Evolutionary conservation across 345 rosid genomes (phyloP).

Genomic region (Citrus unshiu): DNA sequence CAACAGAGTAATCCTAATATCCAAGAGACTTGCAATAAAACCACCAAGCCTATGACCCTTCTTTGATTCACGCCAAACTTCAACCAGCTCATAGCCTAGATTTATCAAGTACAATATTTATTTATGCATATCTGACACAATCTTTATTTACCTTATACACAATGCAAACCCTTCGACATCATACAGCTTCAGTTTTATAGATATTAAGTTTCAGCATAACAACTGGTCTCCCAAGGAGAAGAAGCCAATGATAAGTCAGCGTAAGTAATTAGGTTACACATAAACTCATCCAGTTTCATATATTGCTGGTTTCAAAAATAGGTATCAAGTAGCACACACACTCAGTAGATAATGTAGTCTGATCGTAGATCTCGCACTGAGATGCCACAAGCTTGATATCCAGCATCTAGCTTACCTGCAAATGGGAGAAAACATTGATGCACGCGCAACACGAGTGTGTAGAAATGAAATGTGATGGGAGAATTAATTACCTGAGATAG

Average conservation of each 20-base stretch:
- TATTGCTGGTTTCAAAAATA: neutral
- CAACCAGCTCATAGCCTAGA: neutral
- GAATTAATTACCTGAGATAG: constrained; percentile 56
- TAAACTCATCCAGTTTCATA: neutral
- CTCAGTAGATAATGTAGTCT: neutral
- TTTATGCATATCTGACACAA: no score
- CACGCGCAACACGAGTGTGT: neutral
- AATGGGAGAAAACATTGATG: neutral
- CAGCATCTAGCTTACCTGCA: constrained; percentile 16
- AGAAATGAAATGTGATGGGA: neutral
- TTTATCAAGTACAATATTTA: neutral
- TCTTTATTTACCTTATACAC: no score
- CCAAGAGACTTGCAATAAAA: no score
- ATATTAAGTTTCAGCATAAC: neutral
- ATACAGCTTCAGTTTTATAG: neutral
- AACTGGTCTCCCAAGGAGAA: neutral
- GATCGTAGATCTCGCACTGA: neutral
- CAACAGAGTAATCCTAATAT: no score
- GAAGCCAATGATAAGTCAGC: neutral
- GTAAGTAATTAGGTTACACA: neutral
- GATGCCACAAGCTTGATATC: neutral
- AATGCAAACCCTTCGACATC: neutral
- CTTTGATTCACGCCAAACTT: neutral
- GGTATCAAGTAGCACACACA: no score
- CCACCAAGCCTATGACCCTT: neutral